Base-by-base conservation (phyloP, 345 rosid genomes). In the Erysimum cheiranthoides region DNA sequence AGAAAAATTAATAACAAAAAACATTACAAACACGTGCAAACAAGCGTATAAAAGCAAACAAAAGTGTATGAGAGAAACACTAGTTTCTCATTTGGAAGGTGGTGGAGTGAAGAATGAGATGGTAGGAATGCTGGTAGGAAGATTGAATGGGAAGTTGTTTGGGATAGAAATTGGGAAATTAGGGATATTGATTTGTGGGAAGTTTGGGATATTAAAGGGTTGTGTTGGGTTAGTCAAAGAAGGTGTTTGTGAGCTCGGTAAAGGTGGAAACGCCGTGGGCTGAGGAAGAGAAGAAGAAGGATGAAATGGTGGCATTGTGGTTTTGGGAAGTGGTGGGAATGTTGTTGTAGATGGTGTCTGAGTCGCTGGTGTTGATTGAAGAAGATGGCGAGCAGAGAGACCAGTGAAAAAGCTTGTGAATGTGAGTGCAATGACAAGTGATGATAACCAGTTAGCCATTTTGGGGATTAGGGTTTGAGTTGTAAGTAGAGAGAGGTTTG, bases 91-190 rank as follows among this genome's bases (percentile, higher is more conserved):
- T 18, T 70, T 70, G 66, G 80, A 77, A 77, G 80, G 80, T 69
- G 80, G 80, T 45, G 80, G 80, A 70, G 75, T 77, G 18, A 77
- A 56, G 75, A 63, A 77, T 11, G 80, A 71, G 31, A 76, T 34
- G 2, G 51, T 69, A 34, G 80, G 75, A 9, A 77, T 70, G 60
- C 61, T 77, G 5, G 71, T 62, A 17, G 80, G 80, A 63, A 77
- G 21, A 36, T 46, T 77, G 40, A 77, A 77, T 8, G 80, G 80
- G 58, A 77, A 77, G 51, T 76, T 76, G 52, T 9, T 70, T 30
- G 80, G 80, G 12, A 77, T 43, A 16, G n/a, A 43, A 68, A 76
- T 6, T 7, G 74, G 79, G 35, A 76, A 76, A 35, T 70, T 76
- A 34, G 80, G 80, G 2, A 76, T 76, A 21, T 71, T 77, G 21